Conservation (phyloP, 768 basidiomycete species). For the Hygrocybe punicea region DNA sequence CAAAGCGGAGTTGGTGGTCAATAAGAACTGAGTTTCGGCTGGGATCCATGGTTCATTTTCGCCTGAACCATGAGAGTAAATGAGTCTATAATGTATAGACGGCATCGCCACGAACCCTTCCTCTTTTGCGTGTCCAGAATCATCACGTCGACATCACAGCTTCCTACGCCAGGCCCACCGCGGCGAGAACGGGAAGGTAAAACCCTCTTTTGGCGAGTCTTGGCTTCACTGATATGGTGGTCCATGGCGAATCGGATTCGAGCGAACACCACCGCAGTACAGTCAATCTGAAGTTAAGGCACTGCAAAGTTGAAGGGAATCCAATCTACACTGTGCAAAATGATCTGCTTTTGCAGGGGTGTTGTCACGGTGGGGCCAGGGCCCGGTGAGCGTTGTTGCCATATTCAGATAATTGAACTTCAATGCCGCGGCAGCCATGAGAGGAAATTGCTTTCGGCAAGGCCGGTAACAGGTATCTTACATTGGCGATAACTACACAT, state of each 20-base stretch:
- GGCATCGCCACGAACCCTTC: conserved; percentile 53
- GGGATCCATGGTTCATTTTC: conserved; percentile 74
- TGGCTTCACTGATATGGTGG: neutral
- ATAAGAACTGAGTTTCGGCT: conserved; percentile 56
- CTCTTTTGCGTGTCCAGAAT: conserved; percentile 78
- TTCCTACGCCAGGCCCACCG: conserved; percentile 78
- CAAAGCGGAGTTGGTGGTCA: conserved; percentile 67
- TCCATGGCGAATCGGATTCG: neutral
- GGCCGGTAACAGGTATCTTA: no score
- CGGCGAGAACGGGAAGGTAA: conserved; percentile 78
- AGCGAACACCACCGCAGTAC: no score
- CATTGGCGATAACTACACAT: no score
- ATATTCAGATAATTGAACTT: neutral
- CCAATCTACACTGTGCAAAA: neutral
- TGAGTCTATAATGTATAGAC: neutral
- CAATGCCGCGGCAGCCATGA: neutral
- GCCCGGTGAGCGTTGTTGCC: neutral
- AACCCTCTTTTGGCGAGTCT: conserved; percentile 63
- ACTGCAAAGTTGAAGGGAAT: neutral
- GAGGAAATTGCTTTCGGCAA: neutral
- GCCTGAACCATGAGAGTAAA: conserved; percentile 39
- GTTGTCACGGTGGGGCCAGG: neutral
- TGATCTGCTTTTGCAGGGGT: neutral
- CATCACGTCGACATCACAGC: conserved; percentile 74
- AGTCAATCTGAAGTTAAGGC: no score